These are phyloP conservation scores for Plantago ovata DNA, from an alignment of 257 asterid species.

Conservation along the genomic window DNA sequence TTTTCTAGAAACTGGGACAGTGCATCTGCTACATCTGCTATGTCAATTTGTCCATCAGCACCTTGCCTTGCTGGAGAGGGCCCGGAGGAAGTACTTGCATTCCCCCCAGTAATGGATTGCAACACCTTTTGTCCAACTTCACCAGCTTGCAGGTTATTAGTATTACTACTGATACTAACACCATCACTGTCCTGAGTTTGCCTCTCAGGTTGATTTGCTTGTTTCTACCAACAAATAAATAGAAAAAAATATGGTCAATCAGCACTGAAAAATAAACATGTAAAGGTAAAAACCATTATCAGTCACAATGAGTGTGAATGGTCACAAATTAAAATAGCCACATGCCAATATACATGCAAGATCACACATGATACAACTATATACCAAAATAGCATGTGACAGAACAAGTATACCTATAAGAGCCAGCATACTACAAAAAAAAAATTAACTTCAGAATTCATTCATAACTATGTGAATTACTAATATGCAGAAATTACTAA, in stretches of 20 bases:
- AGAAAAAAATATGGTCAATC: conserved; percentile 3
- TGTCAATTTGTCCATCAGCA: conserved; percentile 37
- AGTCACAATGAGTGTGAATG: not conserved
- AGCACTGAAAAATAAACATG: not conserved
- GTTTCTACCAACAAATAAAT: conserved; percentile 43
- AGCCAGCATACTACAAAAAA: too few species aligned
- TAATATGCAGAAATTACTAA: too few species aligned
- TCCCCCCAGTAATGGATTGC: conserved; percentile 64
- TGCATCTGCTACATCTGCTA: conserved; percentile 55
- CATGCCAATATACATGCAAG: too few species aligned
- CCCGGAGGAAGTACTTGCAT: conserved; percentile 29
- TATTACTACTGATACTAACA: conserved; percentile 38
- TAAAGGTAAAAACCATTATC: not conserved
- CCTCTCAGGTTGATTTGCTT: conserved; percentile 41
- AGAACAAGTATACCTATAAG: too few species aligned
- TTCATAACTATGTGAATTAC: too few species aligned
- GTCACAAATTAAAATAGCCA: too few species aligned
- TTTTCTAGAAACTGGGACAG: conserved; percentile 72
- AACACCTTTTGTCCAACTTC: conserved; percentile 62
- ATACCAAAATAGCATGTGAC: too few species aligned
- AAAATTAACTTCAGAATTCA: too few species aligned
- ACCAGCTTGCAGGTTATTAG: conserved; percentile 38
- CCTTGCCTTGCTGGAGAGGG: conserved; percentile 29
- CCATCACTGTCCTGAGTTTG: conserved; percentile 35
- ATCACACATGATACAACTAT: too few species aligned